Conservation (phyloP, 2,329 filamentous ascomycete genomes). For the Fusarium hainanense region DNA sequence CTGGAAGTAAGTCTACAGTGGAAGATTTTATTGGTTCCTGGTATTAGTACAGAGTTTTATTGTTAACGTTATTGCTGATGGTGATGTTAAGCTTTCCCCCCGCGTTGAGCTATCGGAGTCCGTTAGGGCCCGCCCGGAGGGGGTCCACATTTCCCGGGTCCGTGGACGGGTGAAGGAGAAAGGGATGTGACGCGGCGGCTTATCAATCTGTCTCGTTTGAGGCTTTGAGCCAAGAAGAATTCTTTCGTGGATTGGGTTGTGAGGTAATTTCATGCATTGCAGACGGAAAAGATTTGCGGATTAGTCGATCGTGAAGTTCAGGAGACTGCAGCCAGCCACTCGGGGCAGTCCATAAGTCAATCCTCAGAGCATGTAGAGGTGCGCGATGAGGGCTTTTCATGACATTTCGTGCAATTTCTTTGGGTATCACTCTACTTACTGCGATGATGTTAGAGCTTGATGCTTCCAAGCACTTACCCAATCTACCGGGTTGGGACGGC, state of each 20-base stretch:
- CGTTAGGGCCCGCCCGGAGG: not conserved
- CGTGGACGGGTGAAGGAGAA: not conserved
- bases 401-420: rapidly evolving
- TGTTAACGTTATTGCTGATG: not conserved
- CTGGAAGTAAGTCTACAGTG: not conserved
- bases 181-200: not conserved
- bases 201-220: not conserved
- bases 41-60: no score
- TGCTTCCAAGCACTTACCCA: not conserved
- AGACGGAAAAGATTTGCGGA: no score
- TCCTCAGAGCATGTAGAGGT: not conserved
- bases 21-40: no score
- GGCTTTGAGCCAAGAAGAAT: no score
- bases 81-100: not conserved
- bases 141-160: constrained; percentile 9
- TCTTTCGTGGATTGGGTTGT: no score
- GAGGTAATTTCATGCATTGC: no score
- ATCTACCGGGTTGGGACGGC: no score
- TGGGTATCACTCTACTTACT: no score
- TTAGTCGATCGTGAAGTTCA: not conserved
- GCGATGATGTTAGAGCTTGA: no score
- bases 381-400: not conserved
- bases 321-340: not conserved
- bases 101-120: constrained; percentile 9
- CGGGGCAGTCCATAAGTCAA: not conserved